Evolutionary conservation across 148 eudicot genomes (phyloP), one percentile per base, ranked within the genome.

Genomic region (Dianthus caryophyllus): DNA sequence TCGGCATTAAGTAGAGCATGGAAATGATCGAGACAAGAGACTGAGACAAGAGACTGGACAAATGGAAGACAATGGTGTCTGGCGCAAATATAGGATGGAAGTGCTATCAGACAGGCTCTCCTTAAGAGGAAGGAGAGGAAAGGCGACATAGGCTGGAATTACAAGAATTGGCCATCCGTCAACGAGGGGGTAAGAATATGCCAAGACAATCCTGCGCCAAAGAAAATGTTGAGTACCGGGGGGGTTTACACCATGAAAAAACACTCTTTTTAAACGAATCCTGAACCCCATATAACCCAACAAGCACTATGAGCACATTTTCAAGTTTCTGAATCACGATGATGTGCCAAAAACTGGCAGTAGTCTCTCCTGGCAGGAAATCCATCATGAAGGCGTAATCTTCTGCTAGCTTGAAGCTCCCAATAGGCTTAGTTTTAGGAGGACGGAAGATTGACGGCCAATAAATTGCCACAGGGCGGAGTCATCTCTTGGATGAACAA

Each of bases 151-250:
- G 78, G 85, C 83, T 79, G 82, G 83, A 76, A 78, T 76, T 79
- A 80, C 39, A 72, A 52, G 64, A 80, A 79, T 75, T 74, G 84
- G 73, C 80, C 84, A 68, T 75, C 90, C 83, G 71, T 77, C 86
- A 77, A 77, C 78, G 73, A 74, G 73, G n/a, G 75, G 71, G 77
- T 72, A 79, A 77, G 78, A 65, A 71, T 71, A 71, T 71, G 75
- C 79, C 79, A 78, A 80, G 74, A 79, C 49, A 80, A 77, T 74
- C 97, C 97, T 88, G 97, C 97, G 89, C 73, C 88, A 91, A 91
- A 84, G 84, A 82, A 86, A 75, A 71, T 70, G 72, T 80, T 88
- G 91, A 87, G 83, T 65, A 84, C 50, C 73, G 84, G 64, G 64
- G 64, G 64, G 81, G 79, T 69, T 49, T 70, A 81, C 65, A 77